These are phyloP conservation scores for Holtermannia corniformis DNA, from an alignment of 768 basidiomycete species.

Conservation along the genomic window DNA sequence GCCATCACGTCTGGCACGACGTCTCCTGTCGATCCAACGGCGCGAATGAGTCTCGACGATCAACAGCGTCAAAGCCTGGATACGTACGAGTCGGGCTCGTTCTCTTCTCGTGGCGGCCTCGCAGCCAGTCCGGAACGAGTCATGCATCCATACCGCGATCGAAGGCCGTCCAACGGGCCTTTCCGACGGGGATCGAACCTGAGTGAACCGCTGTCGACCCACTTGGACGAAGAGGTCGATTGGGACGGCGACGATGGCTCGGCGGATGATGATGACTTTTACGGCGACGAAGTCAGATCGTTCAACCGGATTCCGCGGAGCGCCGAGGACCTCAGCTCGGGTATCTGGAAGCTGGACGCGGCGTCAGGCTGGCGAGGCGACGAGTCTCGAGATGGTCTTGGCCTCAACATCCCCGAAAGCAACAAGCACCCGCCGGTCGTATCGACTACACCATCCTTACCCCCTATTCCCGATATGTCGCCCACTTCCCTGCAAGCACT, in stretches of 20 bases:
- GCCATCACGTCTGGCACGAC: constrained; percentile 1
- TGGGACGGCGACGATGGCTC: constrained; percentile 31
- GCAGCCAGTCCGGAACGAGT: constrained; percentile 10
- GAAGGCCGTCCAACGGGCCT: background rate
- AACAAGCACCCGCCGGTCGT: constrained; percentile 2
- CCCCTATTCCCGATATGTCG: constrained; percentile 24
- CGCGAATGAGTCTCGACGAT: constrained; percentile 13
- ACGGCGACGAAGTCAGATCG: constrained; percentile 9
- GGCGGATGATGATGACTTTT: constrained; percentile 32
- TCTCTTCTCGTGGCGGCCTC: constrained; percentile 5
- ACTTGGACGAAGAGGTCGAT: constrained; percentile 20
- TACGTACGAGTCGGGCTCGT: constrained; percentile 17
- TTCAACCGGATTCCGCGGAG: constrained; percentile 1
- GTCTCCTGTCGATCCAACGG: constrained; percentile 7
- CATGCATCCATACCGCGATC: background rate
- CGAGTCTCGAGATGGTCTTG: constrained; percentile 1
- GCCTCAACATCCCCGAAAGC: background rate
- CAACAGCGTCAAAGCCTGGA: constrained; percentile 9
- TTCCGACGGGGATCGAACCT: constrained; percentile 12
- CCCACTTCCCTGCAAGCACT: background rate
- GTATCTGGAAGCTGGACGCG: constrained; percentile 9
- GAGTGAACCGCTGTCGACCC: constrained; percentile 8
- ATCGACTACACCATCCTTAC: constrained; percentile 10
- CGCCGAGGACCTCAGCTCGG: constrained; percentile 1
- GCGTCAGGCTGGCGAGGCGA: constrained; percentile 2